Base-by-base conservation (phyloP, 2,329 filamentous ascomycete genomes). In the Pseudogymnoascus sp. region DNA sequence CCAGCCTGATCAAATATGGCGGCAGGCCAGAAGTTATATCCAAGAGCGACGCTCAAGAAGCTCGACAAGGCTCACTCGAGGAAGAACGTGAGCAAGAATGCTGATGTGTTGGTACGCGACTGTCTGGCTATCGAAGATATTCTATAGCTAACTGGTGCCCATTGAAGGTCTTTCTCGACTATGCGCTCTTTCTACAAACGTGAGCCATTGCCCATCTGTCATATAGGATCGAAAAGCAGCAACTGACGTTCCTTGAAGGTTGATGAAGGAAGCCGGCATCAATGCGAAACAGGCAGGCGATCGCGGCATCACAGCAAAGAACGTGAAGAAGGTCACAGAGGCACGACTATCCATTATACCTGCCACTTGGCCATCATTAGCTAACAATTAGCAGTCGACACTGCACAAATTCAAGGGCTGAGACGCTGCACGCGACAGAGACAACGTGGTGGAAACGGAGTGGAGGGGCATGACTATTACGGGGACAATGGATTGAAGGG, bases 41-140 rank as follows among this genome's bases (percentile, higher is more conserved):
- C 92, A 9, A 87, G 92, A 66, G 87, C 85, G 16, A 95, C 90
- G 0, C 81, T 96, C 69, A 95, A 92, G 76, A 93, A 92, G 75
- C 93, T 96, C 64, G 82, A 96, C 71, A 96, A 96, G 77, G 91
- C 91, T 16, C 91, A 96, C 75, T 89, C 91, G 7, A 88, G 90
- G 66, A 86, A 88, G 72, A 88, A 83, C 67, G 76, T 96, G 66
- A 91, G 88, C 79, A 95, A 91, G 75, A 93, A 95, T 75, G 89
- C 87, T 31, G 93, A 96, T 75, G 86, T 96, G 63, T 80, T 93
- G 77, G 91, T 96, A 76, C 25, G 16, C 61, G 65, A 49, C 64
- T 66, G 8, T 63, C 55, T 33, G 18, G 7, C 18, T n/a, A 40
- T 25, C 4, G 8, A 9, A 3, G 35, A 43, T 31, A 18, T 45